These are phyloP conservation scores for Eutrema yunnanense DNA, from an alignment of 345 rosid species.

Conservation along the genomic window DNA sequence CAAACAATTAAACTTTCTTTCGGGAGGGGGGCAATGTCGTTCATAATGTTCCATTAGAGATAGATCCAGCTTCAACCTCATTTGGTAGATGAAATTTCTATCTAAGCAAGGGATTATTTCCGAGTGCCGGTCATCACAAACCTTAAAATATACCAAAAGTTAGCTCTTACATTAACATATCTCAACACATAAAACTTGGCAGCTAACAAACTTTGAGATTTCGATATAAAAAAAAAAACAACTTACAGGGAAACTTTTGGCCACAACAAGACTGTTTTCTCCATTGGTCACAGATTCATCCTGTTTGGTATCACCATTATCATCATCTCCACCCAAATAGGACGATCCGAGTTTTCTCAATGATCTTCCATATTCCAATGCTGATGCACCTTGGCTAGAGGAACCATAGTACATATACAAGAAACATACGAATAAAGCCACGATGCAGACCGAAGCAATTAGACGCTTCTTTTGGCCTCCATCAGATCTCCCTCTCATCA, in stretches of 20 bases:
- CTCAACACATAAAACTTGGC: no score
- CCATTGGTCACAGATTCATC: slow-evolving; percentile 45
- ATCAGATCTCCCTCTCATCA: slow-evolving; percentile 87
- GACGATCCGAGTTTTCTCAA: slow-evolving; percentile 61
- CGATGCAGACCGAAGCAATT: slow-evolving; percentile 44
- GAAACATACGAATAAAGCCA: slow-evolving; percentile 59
- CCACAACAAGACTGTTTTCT: slow-evolving; percentile 36
- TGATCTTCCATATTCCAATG: slow-evolving; percentile 65
- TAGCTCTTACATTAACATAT: neutral
- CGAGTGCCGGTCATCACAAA: slow-evolving; percentile 92
- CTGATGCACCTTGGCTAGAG: slow-evolving; percentile 54
- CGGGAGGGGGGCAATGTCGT: slow-evolving; percentile 94
- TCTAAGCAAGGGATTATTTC: slow-evolving; percentile 96
- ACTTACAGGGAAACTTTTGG: slow-evolving; percentile 87
- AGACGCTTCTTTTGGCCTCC: slow-evolving; percentile 84
- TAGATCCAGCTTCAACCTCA: slow-evolving; percentile 92
- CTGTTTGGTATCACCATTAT: slow-evolving; percentile 45
- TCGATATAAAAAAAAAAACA: slow-evolving; percentile 5
- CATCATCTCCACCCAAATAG: slow-evolving; percentile 74
- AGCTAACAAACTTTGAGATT: neutral
- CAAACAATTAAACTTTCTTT: slow-evolving; percentile 89
- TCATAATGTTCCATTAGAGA: slow-evolving; percentile 98
- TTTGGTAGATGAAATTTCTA: slow-evolving; percentile 82
- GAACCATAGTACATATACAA: slow-evolving; percentile 68
- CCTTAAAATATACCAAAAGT: slow-evolving; percentile 42